Base-by-base conservation (phyloP, 352 stramenopile species). In the Phytophthora pseudosyringae region DNA sequence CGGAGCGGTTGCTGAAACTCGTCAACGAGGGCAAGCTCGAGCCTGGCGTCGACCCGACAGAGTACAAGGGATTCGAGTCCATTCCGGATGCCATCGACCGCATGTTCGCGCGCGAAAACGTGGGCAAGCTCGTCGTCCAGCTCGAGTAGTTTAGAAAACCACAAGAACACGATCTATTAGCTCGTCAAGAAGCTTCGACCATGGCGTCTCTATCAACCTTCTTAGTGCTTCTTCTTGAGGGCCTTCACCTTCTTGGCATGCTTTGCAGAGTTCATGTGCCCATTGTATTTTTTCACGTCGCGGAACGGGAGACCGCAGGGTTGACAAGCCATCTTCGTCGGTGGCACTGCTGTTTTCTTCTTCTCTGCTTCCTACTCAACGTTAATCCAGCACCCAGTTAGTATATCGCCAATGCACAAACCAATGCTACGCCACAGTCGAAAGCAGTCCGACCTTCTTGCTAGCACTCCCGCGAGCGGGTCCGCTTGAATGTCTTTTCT, bases 201-300 rank as follows among this genome's bases (percentile, higher is more conserved):
- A 21, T 21, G 21, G 21, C 21, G 21, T 21, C 21, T 21, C 21
- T 21, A 1, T 21, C 21, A 21, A 21, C 15, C 2, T 40, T 25
- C 4, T 41, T 65, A 75, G 29, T 75, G 45, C 36, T 73, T 76
- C 48, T 87, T 88, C 47, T 83, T 86, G n/a, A 79, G 56, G 18
- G 73, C 68, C 45, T 91, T 91, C 9, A 88, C 78, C 51, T 82
- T 84, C 46, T 86, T 84, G 13, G 84, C 79, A 61, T 95, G 86
- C 59, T 95, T 95, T 43, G 81, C 76, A n/a, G 86, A 93, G 66
- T 95, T 95, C 67, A 93, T 83, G 71, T 95, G 86, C 28, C 78
- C 84, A 41, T 95, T 95, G 80, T 86, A 95, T 64, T 92, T 93
- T 68, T 91, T 93, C 28, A 78, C 48, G 52, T 90, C 78, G 9